phyloP scores from a whole-genome alignment of 768 basidiomycete genomes.

The Lactifluus volemus region DNA sequence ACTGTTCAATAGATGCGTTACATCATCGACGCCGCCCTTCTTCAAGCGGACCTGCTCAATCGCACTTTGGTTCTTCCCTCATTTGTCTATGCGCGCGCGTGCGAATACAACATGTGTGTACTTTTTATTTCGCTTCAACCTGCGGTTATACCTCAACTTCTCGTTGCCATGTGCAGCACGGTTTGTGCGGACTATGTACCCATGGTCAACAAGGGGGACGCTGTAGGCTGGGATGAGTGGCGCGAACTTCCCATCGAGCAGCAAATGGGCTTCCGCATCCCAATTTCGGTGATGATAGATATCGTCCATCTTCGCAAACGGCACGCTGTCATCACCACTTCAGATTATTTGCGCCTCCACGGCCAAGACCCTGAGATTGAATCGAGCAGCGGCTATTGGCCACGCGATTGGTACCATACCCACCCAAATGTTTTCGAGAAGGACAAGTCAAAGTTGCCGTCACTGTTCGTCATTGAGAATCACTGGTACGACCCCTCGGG shows the following conservation, averaged over 20 bases:
- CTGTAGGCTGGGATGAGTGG: constrained; percentile 36
- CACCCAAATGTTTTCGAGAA: constrained; percentile 25
- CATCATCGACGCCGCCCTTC: constrained; percentile 37
- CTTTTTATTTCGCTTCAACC: constrained; percentile 3
- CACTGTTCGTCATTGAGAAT: constrained; percentile 31
- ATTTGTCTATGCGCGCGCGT: constrained; percentile 38
- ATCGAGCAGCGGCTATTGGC: constrained; percentile 33
- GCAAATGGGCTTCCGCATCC: constrained; percentile 31
- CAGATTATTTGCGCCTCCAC: constrained; percentile 38
- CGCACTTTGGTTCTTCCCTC: constrained; percentile 38
- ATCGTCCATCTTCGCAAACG: constrained; percentile 31
- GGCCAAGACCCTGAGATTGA: constrained; percentile 28
- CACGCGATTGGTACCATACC: constrained; percentile 28
- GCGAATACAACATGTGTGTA: constrained; percentile 33
- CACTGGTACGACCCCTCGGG: constrained; percentile 32
- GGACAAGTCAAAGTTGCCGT: constrained; percentile 19
- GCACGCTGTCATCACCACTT: constrained; percentile 34
- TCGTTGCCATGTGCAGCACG: constrained; percentile 17
- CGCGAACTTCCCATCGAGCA: constrained; percentile 29
- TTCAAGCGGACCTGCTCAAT: constrained; percentile 37
- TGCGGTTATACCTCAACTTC: background rate
- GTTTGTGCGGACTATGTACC: constrained; percentile 34
- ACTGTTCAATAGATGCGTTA: constrained; percentile 33
- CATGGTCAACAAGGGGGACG: constrained; percentile 40
- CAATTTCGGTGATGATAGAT: constrained; percentile 34